Base-by-base conservation (phyloP, 768 basidiomycete genomes). In the Auriculariales sp. region DNA sequence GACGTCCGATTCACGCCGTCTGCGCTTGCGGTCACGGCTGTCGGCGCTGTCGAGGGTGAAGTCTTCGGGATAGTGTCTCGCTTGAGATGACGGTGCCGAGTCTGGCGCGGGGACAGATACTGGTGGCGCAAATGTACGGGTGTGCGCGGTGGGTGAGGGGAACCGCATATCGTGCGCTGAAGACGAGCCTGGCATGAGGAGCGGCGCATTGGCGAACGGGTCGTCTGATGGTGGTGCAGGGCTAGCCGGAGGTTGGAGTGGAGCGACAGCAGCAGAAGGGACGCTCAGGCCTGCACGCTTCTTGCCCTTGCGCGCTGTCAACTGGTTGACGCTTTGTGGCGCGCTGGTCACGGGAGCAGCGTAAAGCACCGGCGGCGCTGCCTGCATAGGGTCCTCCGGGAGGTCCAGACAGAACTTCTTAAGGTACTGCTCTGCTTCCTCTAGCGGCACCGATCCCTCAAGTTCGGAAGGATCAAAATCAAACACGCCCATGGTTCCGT, bases 401-500 rank as follows among this genome's bases (percentile, higher is more conserved):
- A 19, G 77, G 62, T 4, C 64, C 60, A 89, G 90, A 28, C 80
- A 82, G 59, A 89, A 91, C 59, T 87, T 87, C 45, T 78, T 75
- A 14, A 91, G 69, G 61, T 91, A 91, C 56, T 83, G 75, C 57
- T 78, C 77, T 61, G 89, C 87, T 10, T 81, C 80, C 9, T 71
- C 69, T 57, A 75, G 73, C 3, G 82, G 77, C 2, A 85, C 81
- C 31, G 90, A 82, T 29, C 88, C 88, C 60, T 87, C 85, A 2
- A 88, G 67, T 63, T 90, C 89, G 28, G 79, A 76, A 2, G 77
- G 60, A 34, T 85, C 81, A 57, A 98, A 98, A 55, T 75, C 72
- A 65, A 95, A 87, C 2, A 83, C 89, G 1, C 81, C 89, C 49
- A 98, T 79, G 0, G 92, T 92, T 2, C 95, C 95, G 60, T 99